Conservation (phyloP, 176 grass and related monocot genomes). For the Zea luxurians region DNA sequence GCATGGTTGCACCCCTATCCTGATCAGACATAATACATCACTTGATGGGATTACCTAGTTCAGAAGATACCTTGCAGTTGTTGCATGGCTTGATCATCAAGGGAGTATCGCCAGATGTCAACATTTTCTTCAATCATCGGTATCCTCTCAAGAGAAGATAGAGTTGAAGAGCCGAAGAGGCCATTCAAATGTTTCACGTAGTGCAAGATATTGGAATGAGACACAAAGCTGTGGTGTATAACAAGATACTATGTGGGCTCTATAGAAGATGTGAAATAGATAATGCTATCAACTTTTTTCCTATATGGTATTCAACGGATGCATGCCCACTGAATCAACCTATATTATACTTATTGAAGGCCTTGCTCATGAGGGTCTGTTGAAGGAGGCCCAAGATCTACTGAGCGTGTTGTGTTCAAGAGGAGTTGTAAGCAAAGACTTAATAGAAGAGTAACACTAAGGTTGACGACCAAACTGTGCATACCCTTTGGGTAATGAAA, state of each 20-base stretch:
- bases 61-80: slow-evolving; percentile 51
- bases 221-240: slow-evolving; percentile 53
- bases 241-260: slow-evolving; percentile 55
- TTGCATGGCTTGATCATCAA: slow-evolving; percentile 53
- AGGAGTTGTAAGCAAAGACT: slow-evolving; percentile 44
- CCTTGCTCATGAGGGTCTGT: slow-evolving; percentile 49
- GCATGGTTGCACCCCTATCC: slow-evolving; percentile 56
- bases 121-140: slow-evolving; percentile 53
- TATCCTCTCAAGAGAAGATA: slow-evolving; percentile 56
- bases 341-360: slow-evolving; percentile 67
- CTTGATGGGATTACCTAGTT: slow-evolving; percentile 57
- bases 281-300: slow-evolving; percentile 48
- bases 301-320: slow-evolving; percentile 53
- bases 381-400: slow-evolving; percentile 44
- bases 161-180: slow-evolving; percentile 56
- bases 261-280: slow-evolving; percentile 51
- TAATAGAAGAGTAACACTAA: slow-evolving; percentile 35
- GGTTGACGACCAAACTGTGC: slow-evolving; percentile 13
- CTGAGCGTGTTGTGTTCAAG: slow-evolving; percentile 36
- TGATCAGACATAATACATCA: slow-evolving; percentile 60
- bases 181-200: slow-evolving; percentile 43
- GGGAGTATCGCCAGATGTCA: slow-evolving; percentile 52
- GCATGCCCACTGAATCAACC: slow-evolving; percentile 54
- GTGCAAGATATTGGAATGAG: slow-evolving; percentile 62
- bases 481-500: slow-evolving; percentile 29